These are phyloP conservation scores for Trypanosoma theileri DNA, from an alignment of 208 protist genomes.

Conservation along the genomic window DNA sequence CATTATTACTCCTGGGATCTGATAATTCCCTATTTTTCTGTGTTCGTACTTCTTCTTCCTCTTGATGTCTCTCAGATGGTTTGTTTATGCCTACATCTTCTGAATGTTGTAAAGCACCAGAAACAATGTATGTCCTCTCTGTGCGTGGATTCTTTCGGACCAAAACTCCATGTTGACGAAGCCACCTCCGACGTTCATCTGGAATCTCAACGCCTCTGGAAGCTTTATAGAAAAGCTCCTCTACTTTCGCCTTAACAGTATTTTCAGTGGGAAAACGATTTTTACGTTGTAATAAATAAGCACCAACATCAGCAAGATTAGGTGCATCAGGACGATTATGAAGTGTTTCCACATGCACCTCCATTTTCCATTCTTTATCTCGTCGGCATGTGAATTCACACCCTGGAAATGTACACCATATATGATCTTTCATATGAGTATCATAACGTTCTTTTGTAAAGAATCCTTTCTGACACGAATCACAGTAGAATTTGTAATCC, in stretches of 20 bases:
- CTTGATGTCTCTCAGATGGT: not conserved
- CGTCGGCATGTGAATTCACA: conserved; percentile 83
- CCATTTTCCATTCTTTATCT: conserved; percentile 73
- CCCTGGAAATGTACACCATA: conserved; percentile 80
- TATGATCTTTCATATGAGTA: conserved; percentile 65
- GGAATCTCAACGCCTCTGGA: conserved; percentile 70
- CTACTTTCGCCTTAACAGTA: conserved; percentile 67
- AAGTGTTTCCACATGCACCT: conserved; percentile 83
- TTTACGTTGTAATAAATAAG: conserved; percentile 72
- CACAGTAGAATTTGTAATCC: conserved; percentile 62
- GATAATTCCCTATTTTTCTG: not conserved
- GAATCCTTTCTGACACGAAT: conserved; percentile 83
- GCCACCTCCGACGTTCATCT: conserved; percentile 78
- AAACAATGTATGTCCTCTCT: conserved; percentile 52
- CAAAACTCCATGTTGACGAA: conserved; percentile 78
- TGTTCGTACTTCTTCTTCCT: conserved; percentile 6
- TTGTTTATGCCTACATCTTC: conserved; percentile 3
- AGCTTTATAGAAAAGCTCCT: conserved; percentile 88
- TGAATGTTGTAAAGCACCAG: conserved; percentile 32
- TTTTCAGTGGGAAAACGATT: conserved; percentile 82
- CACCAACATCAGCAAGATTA: conserved; percentile 61
- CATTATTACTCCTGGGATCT: not conserved
- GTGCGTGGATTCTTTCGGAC: conserved; percentile 68
- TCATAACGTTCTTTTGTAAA: conserved; percentile 46
- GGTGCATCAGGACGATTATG: conserved; percentile 85